These are phyloP conservation scores for Pseudoscleropodium purum DNA, from an alignment of 225 moss, liverwort and hornwort species.

Conservation along the genomic window DNA sequence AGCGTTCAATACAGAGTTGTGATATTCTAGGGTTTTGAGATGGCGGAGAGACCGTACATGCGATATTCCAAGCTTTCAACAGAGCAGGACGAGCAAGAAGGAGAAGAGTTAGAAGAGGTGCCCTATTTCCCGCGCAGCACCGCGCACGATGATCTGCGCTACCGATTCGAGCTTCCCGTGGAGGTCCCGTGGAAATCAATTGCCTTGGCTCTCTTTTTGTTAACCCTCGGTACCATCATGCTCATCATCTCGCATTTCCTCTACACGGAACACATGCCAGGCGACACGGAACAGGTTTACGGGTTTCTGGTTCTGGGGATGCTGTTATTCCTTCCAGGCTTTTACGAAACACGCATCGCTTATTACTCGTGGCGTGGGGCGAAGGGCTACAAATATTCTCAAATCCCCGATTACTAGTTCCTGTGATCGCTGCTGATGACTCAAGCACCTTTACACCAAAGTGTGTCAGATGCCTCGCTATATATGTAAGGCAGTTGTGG, in stretches of 20 bases:
- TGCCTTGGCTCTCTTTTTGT: conserved; percentile 63
- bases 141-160: conserved; percentile 62
- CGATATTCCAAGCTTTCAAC: conserved; percentile 59
- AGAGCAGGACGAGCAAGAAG: conserved; percentile 26
- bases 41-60: conserved; percentile 43
- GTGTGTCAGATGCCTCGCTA: not conserved
- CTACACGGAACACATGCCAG: conserved; percentile 78
- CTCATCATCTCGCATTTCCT: conserved; percentile 71
- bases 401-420: conserved; percentile 54
- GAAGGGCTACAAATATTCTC: conserved; percentile 54
- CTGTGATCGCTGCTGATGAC: not conserved
- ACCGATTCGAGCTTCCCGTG: conserved; percentile 58
- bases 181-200: conserved; percentile 78
- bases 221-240: conserved; percentile 64
- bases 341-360: conserved; percentile 95
- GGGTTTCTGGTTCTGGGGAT: conserved; percentile 77
- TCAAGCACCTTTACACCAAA: not conserved
- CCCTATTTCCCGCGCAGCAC: conserved; percentile 9
- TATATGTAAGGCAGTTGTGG: not conserved
- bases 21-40: conserved; percentile 20
- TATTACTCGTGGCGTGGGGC: conserved; percentile 85
- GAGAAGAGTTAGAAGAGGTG: conserved; percentile 3
- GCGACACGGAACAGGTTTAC: conserved; percentile 67
- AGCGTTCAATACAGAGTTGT: not conserved
- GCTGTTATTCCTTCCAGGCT: conserved; percentile 81